phyloP scores from a whole-genome alignment of 192 early-diverging fungal genomes.

The Geranomyces variabilis region DNA sequence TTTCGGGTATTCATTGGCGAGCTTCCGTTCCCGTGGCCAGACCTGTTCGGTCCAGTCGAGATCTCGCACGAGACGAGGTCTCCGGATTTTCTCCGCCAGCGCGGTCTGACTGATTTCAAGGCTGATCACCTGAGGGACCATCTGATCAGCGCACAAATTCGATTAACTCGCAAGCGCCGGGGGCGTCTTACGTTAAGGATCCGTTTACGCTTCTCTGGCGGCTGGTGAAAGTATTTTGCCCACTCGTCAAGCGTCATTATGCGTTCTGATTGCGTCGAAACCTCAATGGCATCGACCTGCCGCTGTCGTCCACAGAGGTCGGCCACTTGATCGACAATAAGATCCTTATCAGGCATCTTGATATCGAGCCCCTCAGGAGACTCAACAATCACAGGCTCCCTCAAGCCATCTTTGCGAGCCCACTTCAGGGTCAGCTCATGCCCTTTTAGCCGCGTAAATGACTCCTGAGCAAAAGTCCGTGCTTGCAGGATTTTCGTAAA shows the following conservation, averaged over 20 bases:
- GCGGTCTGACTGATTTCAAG: constrained; percentile 80
- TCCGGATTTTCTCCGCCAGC: constrained; percentile 65
- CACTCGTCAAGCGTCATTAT: constrained; percentile 80
- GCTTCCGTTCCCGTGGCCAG: constrained; percentile 75
- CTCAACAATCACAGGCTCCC: constrained; percentile 76
- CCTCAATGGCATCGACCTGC: constrained; percentile 88
- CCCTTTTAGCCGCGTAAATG: constrained; percentile 71
- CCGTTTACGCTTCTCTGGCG: constrained; percentile 59
- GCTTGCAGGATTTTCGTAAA: constrained; percentile 75
- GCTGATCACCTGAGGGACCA: constrained; percentile 65
- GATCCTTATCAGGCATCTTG: constrained; percentile 68
- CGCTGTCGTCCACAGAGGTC: constrained; percentile 61
- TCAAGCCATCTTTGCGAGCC: constrained; percentile 63
- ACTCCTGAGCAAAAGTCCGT: constrained; percentile 66
- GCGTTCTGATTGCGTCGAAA: constrained; percentile 82
- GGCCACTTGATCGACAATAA: constrained; percentile 59
- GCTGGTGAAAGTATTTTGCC: constrained; percentile 76
- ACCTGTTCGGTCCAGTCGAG: constrained; percentile 87
- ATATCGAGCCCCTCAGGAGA: constrained; percentile 73
- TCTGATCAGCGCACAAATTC: background rate
- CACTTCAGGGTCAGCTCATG: constrained; percentile 70
- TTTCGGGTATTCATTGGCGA: constrained; percentile 72
- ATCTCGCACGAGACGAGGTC: constrained; percentile 81
- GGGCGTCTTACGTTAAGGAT: constrained; percentile 69
- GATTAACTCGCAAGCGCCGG: too few species aligned